These are phyloP conservation scores for Arthrobotrys pseudoclavata DNA, from an alignment of 2,329 filamentous ascomycete genomes.

Conservation along the genomic window DNA sequence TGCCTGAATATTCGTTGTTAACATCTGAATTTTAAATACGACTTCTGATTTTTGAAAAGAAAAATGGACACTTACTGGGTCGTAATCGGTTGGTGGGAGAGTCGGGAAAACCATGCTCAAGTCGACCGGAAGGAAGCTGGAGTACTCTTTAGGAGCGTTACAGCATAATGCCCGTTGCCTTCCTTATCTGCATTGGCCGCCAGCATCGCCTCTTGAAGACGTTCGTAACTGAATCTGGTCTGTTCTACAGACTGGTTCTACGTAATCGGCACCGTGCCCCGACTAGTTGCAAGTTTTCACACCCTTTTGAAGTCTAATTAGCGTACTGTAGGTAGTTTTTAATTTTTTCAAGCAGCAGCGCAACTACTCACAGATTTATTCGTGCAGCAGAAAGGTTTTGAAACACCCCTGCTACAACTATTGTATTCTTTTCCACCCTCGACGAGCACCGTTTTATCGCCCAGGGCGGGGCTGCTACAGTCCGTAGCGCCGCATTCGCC, in stretches of 20 bases:
- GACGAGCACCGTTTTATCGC: slow-evolving; percentile 45
- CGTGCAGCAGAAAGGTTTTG: slow-evolving; percentile 48
- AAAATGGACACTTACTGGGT: slow-evolving; percentile 26
- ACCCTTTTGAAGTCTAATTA: slow-evolving; percentile 37
- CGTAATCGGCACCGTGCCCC: slow-evolving; percentile 65
- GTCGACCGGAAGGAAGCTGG: slow-evolving; percentile 66
- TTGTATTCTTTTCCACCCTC: slow-evolving; percentile 43
- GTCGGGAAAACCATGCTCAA: slow-evolving; percentile 66
- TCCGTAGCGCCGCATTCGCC: slow-evolving; percentile 43
- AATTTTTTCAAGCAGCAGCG: slow-evolving; percentile 9
- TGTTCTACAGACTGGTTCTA: slow-evolving; percentile 65
- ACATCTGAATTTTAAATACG: not conserved
- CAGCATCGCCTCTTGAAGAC: slow-evolving; percentile 63
- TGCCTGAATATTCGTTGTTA: slow-evolving; percentile 33
- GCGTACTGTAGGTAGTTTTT: slow-evolving; percentile 18
- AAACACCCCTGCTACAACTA: slow-evolving; percentile 40
- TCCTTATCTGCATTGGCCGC: slow-evolving; percentile 61
- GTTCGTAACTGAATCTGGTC: slow-evolving; percentile 64
- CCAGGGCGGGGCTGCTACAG: slow-evolving; percentile 41
- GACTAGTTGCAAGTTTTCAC: slow-evolving; percentile 66
- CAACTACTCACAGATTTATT: slow-evolving; percentile 45
- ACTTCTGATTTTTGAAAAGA: slow-evolving; percentile 28
- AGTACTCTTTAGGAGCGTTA: slow-evolving; percentile 63
- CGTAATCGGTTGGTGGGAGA: slow-evolving; percentile 64
- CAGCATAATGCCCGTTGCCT: slow-evolving; percentile 65